Base-by-base conservation (phyloP, 2,329 filamentous ascomycete species). In the Diplodia sapinea region DNA sequence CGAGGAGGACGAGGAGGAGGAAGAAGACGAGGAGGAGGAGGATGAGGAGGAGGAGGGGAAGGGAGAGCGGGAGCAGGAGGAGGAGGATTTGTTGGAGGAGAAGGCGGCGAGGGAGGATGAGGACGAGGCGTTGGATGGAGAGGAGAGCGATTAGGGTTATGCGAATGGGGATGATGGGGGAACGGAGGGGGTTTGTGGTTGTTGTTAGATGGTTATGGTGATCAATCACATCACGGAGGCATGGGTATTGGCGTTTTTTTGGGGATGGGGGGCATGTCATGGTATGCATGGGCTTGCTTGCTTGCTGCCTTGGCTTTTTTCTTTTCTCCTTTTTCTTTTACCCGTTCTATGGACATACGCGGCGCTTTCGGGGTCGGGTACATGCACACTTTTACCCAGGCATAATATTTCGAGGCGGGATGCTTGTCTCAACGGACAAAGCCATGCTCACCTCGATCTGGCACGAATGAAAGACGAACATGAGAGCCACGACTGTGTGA, bases 11-110 rank as follows among this genome's bases (percentile, higher is more conserved):
- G 80, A 80, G 4, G 83, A 83, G 15, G 80, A 81, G 0, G 81
- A 84, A 4, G 84, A 83, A 4, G 83, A 85, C 17, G 84, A 83
- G 0, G 82, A 84, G 11, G 84, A 80, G 0, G 86, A 85, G 4
- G 83, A 84, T 11, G 83, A 83, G 49, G 85, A 85, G 54, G 84
- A 86, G 43, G 85, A 85, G 54, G 84, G 86, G n/a, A n/a, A n/a
- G n/a, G n/a, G n/a, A n/a, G n/a, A n/a, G n/a, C n/a, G n/a, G n/a
- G n/a, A n/a, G n/a, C n/a, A 82, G 4, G 79, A 81, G 11, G 85
- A 85, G 36, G 84, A 85, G 56, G 82, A 82, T 40, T 74, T 82
- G 65, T 72, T 79, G 4, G 81, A 81, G 70, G 83, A 83, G 4
- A 81, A 82, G 23, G 81, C 82, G 50, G 76, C 73, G 2, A 79